Base-by-base conservation (phyloP, 139 green algal genomes). In the Dunaliella sp. region DNA sequence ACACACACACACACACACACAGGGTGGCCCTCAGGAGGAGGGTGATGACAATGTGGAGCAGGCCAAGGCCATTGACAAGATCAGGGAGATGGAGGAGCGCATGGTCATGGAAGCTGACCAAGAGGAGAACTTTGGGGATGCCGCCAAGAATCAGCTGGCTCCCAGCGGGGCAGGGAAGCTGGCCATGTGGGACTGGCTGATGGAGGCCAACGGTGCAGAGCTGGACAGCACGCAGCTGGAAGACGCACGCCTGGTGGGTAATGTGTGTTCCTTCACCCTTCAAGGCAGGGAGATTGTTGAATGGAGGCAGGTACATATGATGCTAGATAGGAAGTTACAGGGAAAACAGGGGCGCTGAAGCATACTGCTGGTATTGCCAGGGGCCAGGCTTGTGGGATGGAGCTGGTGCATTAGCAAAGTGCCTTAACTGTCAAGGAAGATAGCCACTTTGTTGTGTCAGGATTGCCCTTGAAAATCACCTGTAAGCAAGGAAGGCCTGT, bases 81-180 rank as follows among this genome's bases (percentile, higher is more conserved):
- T 92, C 22, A 87, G 86, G 85, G 76, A 81, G 36, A 86, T 90
- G 77, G 87, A 90, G 85, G 89, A 92, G 38, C 74, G 84, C 74
- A 90, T 90, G 87, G 87, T 92, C 34, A 38, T 90, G 85, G 83
- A 88, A 48, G 85, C 89, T 34, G 87, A 83, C 58, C 73, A 90
- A 36, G 82, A 92, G 87, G 89, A 92, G 85, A 75, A 86, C 24
- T 89, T 77, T 82, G 86, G 86, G 34, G 26, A 85, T 22, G 81
- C 57, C 76, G 74, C 31, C 7, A 7, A 80, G 25, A n/a, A n/a
- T 77, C 26, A 85, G 80, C 37, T 59, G 48, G 73, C 26, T 26
- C 26, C 57, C 38, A 65, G 34, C 35, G 65, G 36, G 28, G 2
- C 48, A 12, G 35, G 84, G 0, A 85, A 72, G 77, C 59, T 72